Conservation (phyloP, 2,329 filamentous ascomycete species). For the Sclerotinia minor region DNA sequence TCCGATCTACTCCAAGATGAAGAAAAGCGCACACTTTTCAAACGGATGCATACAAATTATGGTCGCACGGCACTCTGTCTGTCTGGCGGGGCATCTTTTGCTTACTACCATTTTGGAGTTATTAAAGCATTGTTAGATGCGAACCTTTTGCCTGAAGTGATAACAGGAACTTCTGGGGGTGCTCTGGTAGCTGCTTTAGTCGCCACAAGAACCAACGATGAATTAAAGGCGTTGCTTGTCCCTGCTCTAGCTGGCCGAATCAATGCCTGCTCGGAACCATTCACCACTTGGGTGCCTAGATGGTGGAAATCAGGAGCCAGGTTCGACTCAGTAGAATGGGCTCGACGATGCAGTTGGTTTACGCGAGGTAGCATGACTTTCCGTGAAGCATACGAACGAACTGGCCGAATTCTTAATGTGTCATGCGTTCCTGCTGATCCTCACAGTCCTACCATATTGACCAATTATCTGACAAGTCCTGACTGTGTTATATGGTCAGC, state of each 20-base stretch:
- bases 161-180: constrained; percentile 93
- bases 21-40: constrained; percentile 80
- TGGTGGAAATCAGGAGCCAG: constrained; percentile 93
- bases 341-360: constrained; percentile 82
- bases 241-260: constrained; percentile 31
- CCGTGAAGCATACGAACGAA: constrained; percentile 88
- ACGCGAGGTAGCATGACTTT: constrained; percentile 90
- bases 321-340: constrained; percentile 94
- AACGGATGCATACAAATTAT: constrained; percentile 85
- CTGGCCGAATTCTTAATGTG: constrained; percentile 91
- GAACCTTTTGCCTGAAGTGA: constrained; percentile 83
- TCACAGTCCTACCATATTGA: constrained; percentile 83
- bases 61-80: constrained; percentile 90
- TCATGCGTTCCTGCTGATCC: constrained; percentile 95
- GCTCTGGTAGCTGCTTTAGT: constrained; percentile 85
- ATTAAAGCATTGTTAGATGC: constrained; percentile 87
- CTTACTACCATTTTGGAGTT: constrained; percentile 95
- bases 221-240: constrained; percentile 75
- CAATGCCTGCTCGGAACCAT: constrained; percentile 58
- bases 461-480: constrained; percentile 91
- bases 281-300: constrained; percentile 72
- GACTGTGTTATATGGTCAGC: constrained; percentile 99
- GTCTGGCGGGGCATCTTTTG: constrained; percentile 90
- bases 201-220: constrained; percentile 86
- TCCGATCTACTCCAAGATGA: constrained; percentile 68